Base-by-base conservation (phyloP, 2,329 filamentous ascomycete genomes). In the Epichloe coenophiala region DNA sequence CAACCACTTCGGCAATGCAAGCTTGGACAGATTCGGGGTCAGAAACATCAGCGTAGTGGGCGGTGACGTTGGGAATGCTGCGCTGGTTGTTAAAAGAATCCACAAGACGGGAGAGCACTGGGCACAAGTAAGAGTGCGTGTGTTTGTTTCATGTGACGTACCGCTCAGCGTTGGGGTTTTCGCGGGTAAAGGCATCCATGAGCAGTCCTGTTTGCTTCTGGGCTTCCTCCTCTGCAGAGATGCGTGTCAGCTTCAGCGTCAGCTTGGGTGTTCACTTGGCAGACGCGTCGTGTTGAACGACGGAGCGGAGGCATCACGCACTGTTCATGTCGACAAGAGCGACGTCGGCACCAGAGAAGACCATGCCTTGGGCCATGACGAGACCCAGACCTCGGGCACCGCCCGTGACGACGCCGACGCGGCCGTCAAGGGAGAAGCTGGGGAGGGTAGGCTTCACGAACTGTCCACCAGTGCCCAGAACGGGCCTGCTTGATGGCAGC, bases 251-350 rank as follows among this genome's bases (percentile, higher is more conserved):
- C 23, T 27, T 51, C n/a, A 27, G 23, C 23, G 1, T 49, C n/a
- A 51, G 35, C 36, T 31, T 41, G 8, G 17, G 4, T 6, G 9
- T 41, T 41, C 17, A 11, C 36, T 42, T 6, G 15, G 23, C 11
- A 17, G 39, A 35, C 8, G 39, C 13, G 23, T 11, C 4, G 15
- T 12, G 36, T 37, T 5, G 12, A 15, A 33, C 35, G n/a, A n/a
- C 2, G 38, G 4, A 13, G 5, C 11, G 8, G 17, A 15, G 13
- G 8, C 4, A 17, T 3, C 17, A 39, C 54, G 6, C 38, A 91
- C 87, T 85, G 71, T 97, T 95, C 71, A 96, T 74, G 66, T 97
- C 91, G 40, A 96, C 88, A 67, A 97, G 86, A 41, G 91, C 91
- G 55, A 96, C 76, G 65, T 95, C 84, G 9, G 88, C 86, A 48